Evolutionary conservation across 257 asterid species (phyloP).

Genomic region (Penstemon barbatus): DNA sequence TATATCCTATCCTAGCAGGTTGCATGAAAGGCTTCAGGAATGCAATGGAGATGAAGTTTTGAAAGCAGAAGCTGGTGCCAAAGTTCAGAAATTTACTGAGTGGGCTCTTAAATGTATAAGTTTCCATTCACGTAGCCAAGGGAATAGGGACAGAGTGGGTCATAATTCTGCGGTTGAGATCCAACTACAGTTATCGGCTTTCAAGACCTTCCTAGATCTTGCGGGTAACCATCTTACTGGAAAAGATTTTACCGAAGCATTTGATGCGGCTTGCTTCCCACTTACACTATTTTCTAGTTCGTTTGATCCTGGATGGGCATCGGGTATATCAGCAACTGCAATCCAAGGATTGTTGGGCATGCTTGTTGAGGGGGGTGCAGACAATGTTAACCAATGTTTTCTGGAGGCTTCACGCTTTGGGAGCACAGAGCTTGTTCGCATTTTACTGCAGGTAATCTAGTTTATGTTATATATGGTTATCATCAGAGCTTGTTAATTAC

Average conservation of each 20-base stretch:
- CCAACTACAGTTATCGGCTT: slow-evolving; percentile 88
- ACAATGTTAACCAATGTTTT: slow-evolving; percentile 95
- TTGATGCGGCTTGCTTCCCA: slow-evolving; percentile 99
- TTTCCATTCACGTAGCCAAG: slow-evolving; percentile 96
- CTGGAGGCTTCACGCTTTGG: slow-evolving; percentile 99
- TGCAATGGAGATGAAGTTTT: slow-evolving; percentile 92
- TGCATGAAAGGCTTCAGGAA: slow-evolving; percentile 93
- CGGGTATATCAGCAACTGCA: slow-evolving; percentile 92
- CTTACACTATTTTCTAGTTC: slow-evolving; percentile 97
- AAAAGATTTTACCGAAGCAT: slow-evolving; percentile 97
- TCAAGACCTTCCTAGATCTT: slow-evolving; percentile 90
- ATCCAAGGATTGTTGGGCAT: slow-evolving; percentile 89
- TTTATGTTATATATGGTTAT: neutral
- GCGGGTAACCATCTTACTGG: slow-evolving; percentile 92
- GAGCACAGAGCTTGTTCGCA: slow-evolving; percentile 99
- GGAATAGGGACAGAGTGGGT: slow-evolving; percentile 72
- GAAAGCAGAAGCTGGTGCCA: slow-evolving; percentile 98
- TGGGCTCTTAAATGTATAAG: slow-evolving; percentile 99
- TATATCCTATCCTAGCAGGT: slow-evolving; percentile 45
- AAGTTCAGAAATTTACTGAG: slow-evolving; percentile 96
- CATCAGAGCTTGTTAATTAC: too few relatives aligned
- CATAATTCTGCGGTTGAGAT: slow-evolving; percentile 72
- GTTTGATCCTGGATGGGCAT: slow-evolving; percentile 97
- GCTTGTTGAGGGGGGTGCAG: slow-evolving; percentile 99
- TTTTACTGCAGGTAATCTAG: slow-evolving; percentile 76